Conservation (phyloP, 495 filamentous ascomycete genomes). For the Talaromyces ruber region DNA sequence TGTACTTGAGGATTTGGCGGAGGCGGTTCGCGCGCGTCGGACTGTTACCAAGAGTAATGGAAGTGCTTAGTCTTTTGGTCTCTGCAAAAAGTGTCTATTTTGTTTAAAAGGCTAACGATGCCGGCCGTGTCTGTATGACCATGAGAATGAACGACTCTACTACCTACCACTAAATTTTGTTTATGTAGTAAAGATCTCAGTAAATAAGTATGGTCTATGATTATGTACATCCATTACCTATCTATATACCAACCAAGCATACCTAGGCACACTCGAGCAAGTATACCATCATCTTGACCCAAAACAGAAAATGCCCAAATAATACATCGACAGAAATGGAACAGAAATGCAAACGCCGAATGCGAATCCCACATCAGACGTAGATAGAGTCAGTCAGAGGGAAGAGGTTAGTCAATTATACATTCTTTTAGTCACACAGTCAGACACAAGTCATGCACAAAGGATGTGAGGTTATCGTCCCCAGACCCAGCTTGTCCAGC, state of each 20-base stretch:
- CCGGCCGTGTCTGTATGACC: background rate
- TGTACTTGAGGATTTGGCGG: slow-evolving; percentile 79
- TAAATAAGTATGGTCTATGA: background rate
- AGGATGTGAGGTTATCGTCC: slow-evolving; percentile 16
- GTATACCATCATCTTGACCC: background rate
- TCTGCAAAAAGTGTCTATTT: background rate
- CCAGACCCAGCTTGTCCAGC: slow-evolving; percentile 39
- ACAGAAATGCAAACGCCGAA: background rate
- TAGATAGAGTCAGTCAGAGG: background rate
- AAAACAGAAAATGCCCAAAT: background rate
- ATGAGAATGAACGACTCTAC: background rate
- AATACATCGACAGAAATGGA: background rate
- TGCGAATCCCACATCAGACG: background rate
- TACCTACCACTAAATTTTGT: no score
- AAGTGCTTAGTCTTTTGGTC: slow-evolving; percentile 8
- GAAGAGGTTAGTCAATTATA: background rate
- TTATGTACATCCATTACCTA: background rate
- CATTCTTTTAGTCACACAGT: background rate
- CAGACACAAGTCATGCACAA: background rate
- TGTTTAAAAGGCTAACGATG: background rate
- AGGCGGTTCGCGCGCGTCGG: slow-evolving; percentile 70
- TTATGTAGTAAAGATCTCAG: no score
- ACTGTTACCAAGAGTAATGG: slow-evolving; percentile 25
- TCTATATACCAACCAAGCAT: background rate
- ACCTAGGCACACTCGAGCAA: background rate